These are phyloP conservation scores for Lasiosphaeriaceae sp. DNA, from an alignment of 495 filamentous ascomycete genomes.

Conservation along the genomic window DNA sequence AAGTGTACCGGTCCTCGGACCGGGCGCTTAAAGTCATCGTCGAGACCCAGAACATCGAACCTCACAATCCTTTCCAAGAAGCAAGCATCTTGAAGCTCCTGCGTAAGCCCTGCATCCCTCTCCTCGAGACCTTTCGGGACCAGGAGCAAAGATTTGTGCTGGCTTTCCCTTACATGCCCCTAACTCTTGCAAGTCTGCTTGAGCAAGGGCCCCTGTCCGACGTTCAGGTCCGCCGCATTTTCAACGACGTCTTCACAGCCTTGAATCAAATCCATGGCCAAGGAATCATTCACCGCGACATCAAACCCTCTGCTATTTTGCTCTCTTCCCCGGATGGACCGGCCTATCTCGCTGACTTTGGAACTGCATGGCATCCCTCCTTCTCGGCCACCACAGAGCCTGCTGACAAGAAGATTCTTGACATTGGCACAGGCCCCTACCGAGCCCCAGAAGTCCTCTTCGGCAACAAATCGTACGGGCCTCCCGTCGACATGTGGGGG, in stretches of 20 bases:
- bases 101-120: conserved; percentile 49
- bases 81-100: conserved; percentile 62
- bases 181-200: conserved; percentile 65
- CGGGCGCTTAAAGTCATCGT: conserved; percentile 86
- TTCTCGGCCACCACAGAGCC: conserved; percentile 59
- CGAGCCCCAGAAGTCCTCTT: conserved; percentile 89
- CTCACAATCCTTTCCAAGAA: conserved; percentile 78
- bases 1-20: conserved; percentile 59
- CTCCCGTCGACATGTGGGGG: conserved; percentile 81
- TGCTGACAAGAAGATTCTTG: conserved; percentile 68
- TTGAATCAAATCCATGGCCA: conserved; percentile 66
- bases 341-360: conserved; percentile 83
- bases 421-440: conserved; percentile 91
- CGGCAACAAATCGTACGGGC: conserved; percentile 67
- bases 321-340: conserved; percentile 63
- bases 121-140: conserved; percentile 67
- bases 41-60: conserved; percentile 65
- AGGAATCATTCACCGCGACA: conserved; percentile 84
- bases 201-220: conserved; percentile 39
- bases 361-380: conserved; percentile 74
- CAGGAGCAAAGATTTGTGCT: conserved; percentile 68
- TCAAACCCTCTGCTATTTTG: conserved; percentile 89
- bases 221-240: conserved; percentile 40
- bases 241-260: conserved; percentile 67
- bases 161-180: conserved; percentile 77